phyloP scores from a whole-genome alignment of 768 basidiomycete genomes.

The Ramaria sp. region DNA sequence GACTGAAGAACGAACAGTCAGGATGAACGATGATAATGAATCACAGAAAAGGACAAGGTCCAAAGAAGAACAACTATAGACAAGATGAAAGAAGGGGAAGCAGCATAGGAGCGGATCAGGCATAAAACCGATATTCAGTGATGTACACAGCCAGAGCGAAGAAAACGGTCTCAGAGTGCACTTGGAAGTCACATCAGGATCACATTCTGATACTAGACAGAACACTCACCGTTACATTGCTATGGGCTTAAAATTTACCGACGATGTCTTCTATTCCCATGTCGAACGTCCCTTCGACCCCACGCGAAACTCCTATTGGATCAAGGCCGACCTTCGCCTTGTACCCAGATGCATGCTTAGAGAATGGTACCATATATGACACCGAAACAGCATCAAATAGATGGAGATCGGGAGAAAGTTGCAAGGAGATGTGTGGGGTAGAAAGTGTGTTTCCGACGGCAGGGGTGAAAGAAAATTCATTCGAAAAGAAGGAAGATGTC shows the following conservation, averaged over 20 bases:
- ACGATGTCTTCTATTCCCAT: slow-evolving; percentile 6
- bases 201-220: background rate
- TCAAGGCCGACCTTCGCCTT: background rate
- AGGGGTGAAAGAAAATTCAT: slow-evolving; percentile 9
- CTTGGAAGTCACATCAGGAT: background rate
- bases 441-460: background rate
- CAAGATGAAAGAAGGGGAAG: slow-evolving; percentile 12
- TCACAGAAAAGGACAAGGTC: background rate
- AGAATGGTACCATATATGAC: background rate
- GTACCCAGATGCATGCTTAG: background rate
- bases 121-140: background rate
- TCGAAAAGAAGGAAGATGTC: slow-evolving; percentile 3
- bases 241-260: background rate
- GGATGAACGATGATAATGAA: slow-evolving; percentile 6
- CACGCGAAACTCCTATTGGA: background rate
- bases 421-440: slow-evolving; percentile 2
- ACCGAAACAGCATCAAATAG: background rate
- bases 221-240: background rate
- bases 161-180: background rate
- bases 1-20: slow-evolving; percentile 10
- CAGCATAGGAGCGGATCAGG: background rate
- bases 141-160: background rate
- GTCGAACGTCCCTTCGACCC: slow-evolving; percentile 9
- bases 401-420: background rate
- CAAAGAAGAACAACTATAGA: slow-evolving; percentile 16